These are phyloP conservation scores for Tribonema minus DNA, from an alignment of 108 stramenopile genomes.

Conservation along the genomic window DNA sequence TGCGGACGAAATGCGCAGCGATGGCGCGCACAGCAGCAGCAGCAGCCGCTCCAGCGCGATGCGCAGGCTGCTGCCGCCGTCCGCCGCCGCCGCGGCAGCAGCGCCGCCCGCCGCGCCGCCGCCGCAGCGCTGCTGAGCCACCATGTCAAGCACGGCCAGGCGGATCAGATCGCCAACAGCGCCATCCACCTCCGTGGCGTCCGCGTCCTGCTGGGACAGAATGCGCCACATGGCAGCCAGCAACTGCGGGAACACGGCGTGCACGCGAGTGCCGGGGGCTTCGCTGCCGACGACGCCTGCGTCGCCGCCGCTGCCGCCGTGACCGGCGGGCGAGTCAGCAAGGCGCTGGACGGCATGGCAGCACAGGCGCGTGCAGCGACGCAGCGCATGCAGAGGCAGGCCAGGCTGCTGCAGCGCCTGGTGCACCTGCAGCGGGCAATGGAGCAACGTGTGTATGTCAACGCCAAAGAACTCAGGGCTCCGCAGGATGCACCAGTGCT, in stretches of 20 bases:
- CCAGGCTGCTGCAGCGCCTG: no score
- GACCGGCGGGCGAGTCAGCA: no score
- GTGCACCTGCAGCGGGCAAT: no score
- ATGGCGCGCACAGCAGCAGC: conserved; percentile 14
- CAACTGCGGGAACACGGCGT: conserved; percentile 20
- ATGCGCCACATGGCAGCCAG: conserved; percentile 16
- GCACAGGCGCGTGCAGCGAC: no score
- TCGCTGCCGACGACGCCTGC: background rate
- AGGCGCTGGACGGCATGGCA: no score
- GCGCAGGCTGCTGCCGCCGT: background rate
- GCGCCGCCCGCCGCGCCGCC: background rate
- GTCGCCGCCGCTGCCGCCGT: background rate
- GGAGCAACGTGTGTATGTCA: no score
- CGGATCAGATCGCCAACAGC: conserved; percentile 3
- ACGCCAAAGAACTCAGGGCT: no score
- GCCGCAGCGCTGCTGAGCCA: background rate
- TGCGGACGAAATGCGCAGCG: conserved; percentile 10
- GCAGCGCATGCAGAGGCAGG: no score
- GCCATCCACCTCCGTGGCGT: no score
- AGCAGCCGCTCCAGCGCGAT: conserved; percentile 5
- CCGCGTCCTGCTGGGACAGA: no score
- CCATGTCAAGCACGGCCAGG: conserved; percentile 18
- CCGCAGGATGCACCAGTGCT: no score
- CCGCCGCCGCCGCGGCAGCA: background rate
- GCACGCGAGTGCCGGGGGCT: background rate